Evolutionary conservation across 139 green algal species (phyloP), one percentile per base, ranked within the genome.

Genomic region (Chlamydomonas sphaeroides): DNA sequence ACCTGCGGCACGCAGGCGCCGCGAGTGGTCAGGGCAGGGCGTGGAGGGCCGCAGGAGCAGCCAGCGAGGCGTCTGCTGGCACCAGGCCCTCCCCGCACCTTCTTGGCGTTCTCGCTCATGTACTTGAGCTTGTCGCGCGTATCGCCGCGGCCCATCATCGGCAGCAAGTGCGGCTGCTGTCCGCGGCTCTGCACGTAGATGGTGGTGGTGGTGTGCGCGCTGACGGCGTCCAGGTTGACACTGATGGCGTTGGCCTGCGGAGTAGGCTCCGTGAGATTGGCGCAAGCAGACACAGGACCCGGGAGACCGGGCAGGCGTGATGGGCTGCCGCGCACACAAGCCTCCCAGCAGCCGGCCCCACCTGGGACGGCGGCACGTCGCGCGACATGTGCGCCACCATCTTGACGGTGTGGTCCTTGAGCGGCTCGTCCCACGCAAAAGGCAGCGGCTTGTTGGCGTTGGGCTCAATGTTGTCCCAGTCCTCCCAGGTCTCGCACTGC

Each of bases 361-460:
- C n/a, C n/a, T 45, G 38, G 32, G 38, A 18, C 25, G 66, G 26
- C 23, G 5, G 15, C 17, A 25, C 2, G 48, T 67, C 65, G 0
- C 35, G 77, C 65, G 42, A 65, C n/a, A 18, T 7, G 2, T 35
- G 35, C 1, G 77, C 77, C 18, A 84, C 63, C 28, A 84, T 36
- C 49, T 42, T 56, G 26, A 84, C 77, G 14, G 38, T 25, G 53
- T 84, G 77, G 65, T 62, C 57, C 25, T 56, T 30, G 17, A n/a
- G 65, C 30, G 92, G 92, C 90, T 98, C 92, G 72, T 98, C 95
- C 94, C 95, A 98, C 1, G 95, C 95, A 79, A 96, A 98, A 7
- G 92, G 85, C 85, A 97, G 90, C 7, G 66, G 78, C 42, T 39
- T 21, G 71, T 75, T 57, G 23, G 65, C 26, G 51, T 67, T 67